Percentiles rank a stretch among this genome's conserved stretches.
These are phyloP conservation scores for Aspergillus nanangensis DNA, from an alignment of 495 filamentous ascomycete genomes.

Conservation along the genomic window DNA sequence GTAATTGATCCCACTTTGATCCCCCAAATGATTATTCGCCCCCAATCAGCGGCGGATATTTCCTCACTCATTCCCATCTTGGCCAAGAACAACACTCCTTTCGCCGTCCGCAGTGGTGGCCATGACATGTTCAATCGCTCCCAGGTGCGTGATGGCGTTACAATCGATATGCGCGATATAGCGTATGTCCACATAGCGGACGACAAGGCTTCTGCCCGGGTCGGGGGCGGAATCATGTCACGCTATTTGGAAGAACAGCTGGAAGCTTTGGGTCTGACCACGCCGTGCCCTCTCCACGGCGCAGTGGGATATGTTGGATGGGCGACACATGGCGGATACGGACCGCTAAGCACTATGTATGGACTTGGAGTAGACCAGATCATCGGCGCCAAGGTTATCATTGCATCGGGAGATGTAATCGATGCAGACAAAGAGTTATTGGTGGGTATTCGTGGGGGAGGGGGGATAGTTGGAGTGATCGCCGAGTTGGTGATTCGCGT, in stretches of 20 bases:
- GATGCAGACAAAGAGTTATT: conserved; percentile 28
- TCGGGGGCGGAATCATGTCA: conserved; percentile 34
- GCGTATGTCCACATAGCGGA: conserved; percentile 21
- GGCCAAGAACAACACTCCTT: conserved; percentile 15
- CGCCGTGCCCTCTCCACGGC: not conserved
- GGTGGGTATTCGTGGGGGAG: conserved; percentile 31
- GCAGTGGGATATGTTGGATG: conserved; percentile 34
- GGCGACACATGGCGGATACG: conserved; percentile 36
- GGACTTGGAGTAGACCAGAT: conserved; percentile 39
- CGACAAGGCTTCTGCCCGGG: conserved; percentile 18
- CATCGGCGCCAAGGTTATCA: conserved; percentile 31
- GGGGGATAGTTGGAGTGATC: conserved; percentile 32
- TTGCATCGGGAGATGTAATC: conserved; percentile 24
- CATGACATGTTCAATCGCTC: conserved; percentile 30
- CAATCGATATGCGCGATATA: conserved; percentile 37
- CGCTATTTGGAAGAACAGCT: not conserved
- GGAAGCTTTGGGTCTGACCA: conserved; percentile 12
- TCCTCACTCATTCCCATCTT: conserved; percentile 20
- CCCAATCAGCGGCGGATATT: conserved; percentile 28
- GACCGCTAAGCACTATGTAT: conserved; percentile 22
- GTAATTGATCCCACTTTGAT: too few species aligned
- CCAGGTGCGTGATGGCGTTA: conserved; percentile 17
- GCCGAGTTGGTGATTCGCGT: conserved; percentile 33
- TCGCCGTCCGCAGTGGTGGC: conserved; percentile 32
- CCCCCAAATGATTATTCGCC: too few species aligned